These are phyloP conservation scores for Xylaria castorea DNA, from an alignment of 495 filamentous ascomycete species.

Conservation along the genomic window DNA sequence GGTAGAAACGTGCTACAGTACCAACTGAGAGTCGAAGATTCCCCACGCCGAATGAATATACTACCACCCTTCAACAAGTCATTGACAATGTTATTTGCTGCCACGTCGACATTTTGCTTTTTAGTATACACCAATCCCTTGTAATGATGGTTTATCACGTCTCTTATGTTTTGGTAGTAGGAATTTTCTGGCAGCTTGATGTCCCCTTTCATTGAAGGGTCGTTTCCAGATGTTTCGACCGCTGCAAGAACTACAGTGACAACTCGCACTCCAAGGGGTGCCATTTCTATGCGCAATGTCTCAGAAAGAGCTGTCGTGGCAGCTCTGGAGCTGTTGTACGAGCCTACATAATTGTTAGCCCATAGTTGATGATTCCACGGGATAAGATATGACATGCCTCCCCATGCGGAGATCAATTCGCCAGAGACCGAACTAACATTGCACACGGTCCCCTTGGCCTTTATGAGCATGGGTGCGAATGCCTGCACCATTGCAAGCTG, in stretches of 20 bases:
- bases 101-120: constrained; percentile 2
- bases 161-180: constrained; percentile 4
- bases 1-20: neutral
- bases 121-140: neutral
- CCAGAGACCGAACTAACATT: constrained; percentile 47
- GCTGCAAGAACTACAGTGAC: constrained; percentile 36
- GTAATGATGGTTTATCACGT: neutral
- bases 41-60: constrained; percentile 9
- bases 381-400: constrained; percentile 34
- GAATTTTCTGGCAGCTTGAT: constrained; percentile 9
- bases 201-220: neutral
- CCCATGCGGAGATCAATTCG: constrained; percentile 7
- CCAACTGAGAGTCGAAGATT: constrained; percentile 4
- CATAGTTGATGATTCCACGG: constrained; percentile 9
- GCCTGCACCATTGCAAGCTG: constrained; percentile 53
- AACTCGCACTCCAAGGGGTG: constrained; percentile 54
- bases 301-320: constrained; percentile 67
- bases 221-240: constrained; percentile 32
- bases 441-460: constrained; percentile 51
- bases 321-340: constrained; percentile 70
- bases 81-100: constrained; percentile 14
- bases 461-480: constrained; percentile 55
- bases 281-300: constrained; percentile 63
- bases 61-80: neutral
- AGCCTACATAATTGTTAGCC: constrained; percentile 35